A percentile compares a stretch with the other conserved stretches of the same genome.
Evolutionary conservation across 441 rosid genomes (phyloP).

Genomic region (Populus trichocarpa): DNA sequence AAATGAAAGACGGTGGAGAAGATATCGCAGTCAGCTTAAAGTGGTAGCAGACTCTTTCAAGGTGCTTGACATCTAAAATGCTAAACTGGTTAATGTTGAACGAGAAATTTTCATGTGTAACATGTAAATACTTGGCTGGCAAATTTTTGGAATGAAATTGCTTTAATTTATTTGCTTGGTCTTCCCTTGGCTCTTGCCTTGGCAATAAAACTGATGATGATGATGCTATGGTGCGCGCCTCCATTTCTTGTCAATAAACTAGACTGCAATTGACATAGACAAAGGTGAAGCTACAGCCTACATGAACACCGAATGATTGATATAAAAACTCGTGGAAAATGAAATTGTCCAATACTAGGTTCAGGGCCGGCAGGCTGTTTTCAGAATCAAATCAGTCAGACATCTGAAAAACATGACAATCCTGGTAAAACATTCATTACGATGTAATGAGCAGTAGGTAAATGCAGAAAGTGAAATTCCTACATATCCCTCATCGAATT

Average conservation of each 20-base stretch:
- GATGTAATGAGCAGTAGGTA: background rate
- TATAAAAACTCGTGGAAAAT: background rate
- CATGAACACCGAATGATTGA: background rate
- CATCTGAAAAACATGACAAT: background rate
- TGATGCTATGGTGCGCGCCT: background rate
- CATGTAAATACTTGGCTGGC: background rate
- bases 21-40: conserved; percentile 61
- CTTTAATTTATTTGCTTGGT: background rate
- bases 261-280: background rate
- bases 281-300: background rate
- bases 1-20: conserved; percentile 81
- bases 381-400: background rate
- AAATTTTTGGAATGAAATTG: background rate
- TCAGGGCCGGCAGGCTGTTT: background rate
- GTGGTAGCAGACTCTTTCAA: conserved; percentile 89
- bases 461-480: background rate
- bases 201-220: background rate
- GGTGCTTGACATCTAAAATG: conserved; percentile 52
- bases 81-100: background rate
- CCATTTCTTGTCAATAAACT: no score
- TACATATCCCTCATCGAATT: background rate
- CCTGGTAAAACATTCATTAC: background rate
- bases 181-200: background rate
- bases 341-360: background rate
- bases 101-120: background rate